Percentiles rank a stretch among this genome's conserved stretches.
Conservation (phyloP, 140 eudicot genomes). For the Cichorium intybus region DNA sequence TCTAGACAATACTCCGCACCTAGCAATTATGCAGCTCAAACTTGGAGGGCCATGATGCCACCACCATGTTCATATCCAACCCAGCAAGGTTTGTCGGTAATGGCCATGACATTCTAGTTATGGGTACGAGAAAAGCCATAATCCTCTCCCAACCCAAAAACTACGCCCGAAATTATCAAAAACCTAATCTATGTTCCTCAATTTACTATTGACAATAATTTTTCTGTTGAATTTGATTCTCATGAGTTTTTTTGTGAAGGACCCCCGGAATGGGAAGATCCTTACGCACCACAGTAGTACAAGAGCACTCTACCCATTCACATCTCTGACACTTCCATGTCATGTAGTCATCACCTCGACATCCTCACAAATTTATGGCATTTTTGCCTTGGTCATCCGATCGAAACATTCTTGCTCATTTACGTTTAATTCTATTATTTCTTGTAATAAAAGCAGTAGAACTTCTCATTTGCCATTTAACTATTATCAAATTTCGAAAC, state of each 20-base stretch:
- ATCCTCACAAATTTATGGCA: neutral
- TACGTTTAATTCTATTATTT: neutral
- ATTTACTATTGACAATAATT: neutral
- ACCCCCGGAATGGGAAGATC: too few species aligned
- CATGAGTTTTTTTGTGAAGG: too few species aligned
- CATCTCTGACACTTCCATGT: neutral
- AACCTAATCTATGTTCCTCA: neutral
- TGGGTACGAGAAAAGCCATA: neutral
- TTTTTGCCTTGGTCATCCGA: too few species aligned
- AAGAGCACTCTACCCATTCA: too few species aligned
- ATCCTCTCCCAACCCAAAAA: neutral
- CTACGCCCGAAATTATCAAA: neutral
- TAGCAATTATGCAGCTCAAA: too few species aligned
- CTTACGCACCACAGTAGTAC: too few species aligned
- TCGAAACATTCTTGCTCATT: neutral
- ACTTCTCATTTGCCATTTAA: neutral
- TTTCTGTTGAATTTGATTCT: neutral
- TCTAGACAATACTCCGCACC: too few species aligned
- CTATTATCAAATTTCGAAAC: neutral
- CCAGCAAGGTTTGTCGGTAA: neutral
- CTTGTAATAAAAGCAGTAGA: neutral
- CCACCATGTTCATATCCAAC: too few species aligned
- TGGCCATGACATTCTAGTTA: too few species aligned
- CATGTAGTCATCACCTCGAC: too few species aligned
- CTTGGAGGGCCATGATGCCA: too few species aligned